Percentiles rank a stretch among this genome's conserved stretches.
Evolutionary conservation across 768 basidiomycete species (phyloP).

Genomic region (Gelatoporia subvermispora): DNA sequence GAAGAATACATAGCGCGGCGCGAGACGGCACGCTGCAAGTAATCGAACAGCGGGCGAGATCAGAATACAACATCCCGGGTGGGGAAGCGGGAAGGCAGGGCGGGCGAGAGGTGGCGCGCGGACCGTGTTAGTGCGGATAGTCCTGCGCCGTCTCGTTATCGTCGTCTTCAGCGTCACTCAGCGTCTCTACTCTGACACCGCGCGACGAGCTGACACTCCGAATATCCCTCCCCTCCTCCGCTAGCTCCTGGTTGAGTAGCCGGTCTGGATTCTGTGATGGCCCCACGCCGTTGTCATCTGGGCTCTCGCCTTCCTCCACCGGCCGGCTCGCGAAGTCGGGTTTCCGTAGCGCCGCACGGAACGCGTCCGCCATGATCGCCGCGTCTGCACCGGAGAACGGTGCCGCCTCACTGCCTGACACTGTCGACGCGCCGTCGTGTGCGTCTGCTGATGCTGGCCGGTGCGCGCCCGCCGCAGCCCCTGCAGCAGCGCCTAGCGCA

Average conservation of each 20-base stretch:
- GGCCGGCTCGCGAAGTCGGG: constrained; percentile 76
- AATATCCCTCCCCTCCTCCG: constrained; percentile 87
- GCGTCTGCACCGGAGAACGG: constrained; percentile 84
- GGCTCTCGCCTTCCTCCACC: constrained; percentile 68
- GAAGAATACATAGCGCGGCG: constrained; percentile 5
- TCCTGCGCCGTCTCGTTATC: constrained; percentile 26
- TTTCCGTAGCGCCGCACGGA: constrained; percentile 81
- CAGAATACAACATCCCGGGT: not conserved
- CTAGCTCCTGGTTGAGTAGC: constrained; percentile 68
- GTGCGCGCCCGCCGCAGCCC: constrained; percentile 23
- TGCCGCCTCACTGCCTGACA: constrained; percentile 61
- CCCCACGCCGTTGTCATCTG: constrained; percentile 35
- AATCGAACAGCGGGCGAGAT: constrained; percentile 3
- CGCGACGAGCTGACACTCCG: constrained; percentile 77
- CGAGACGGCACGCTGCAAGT: not conserved
- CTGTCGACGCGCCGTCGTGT: constrained; percentile 68
- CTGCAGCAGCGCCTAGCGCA: constrained; percentile 27
- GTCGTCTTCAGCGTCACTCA: constrained; percentile 41
- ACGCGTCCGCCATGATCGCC: constrained; percentile 90
- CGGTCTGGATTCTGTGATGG: constrained; percentile 29
- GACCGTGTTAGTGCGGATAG: constrained; percentile 30
- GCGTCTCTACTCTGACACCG: constrained; percentile 73
- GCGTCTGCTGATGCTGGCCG: constrained; percentile 31
- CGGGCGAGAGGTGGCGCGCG: not conserved
- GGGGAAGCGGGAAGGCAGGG: not conserved